A percentile compares a stretch with the other conserved stretches of the same genome.
These are phyloP conservation scores for Cryptosporidium ryanae DNA, from an alignment of 169 alveolate species.

Conservation along the genomic window DNA sequence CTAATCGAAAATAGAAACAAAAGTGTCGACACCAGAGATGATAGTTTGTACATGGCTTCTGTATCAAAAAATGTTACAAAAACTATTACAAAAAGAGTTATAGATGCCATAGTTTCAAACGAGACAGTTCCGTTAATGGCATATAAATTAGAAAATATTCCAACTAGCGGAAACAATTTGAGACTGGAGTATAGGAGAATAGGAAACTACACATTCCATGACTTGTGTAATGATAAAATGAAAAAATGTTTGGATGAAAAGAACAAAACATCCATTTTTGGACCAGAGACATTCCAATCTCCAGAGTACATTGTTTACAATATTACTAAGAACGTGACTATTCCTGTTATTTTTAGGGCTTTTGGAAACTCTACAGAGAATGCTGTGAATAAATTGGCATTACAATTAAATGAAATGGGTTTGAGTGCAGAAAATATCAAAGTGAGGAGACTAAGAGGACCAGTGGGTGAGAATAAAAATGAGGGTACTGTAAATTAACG, in stretches of 20 bases:
- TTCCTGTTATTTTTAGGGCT: background rate
- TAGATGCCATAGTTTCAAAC: slow-evolving; percentile 4
- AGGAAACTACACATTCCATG: slow-evolving; percentile 33
- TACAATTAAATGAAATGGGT: no score
- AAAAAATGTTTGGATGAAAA: slow-evolving; percentile 1
- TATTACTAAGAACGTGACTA: background rate
- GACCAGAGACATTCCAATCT: background rate
- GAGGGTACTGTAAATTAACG: no score
- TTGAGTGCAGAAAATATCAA: no score
- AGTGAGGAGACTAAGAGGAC: no score
- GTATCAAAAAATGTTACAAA: background rate
- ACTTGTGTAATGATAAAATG: slow-evolving; percentile 23
- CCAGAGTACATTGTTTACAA: background rate
- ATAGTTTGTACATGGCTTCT: slow-evolving; percentile 5
- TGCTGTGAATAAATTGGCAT: background rate
- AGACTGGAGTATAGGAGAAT: background rate
- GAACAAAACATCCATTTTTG: background rate
- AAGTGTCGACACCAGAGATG: background rate
- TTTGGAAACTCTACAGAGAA: background rate
- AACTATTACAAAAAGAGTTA: background rate
- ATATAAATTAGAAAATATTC: slow-evolving; percentile 15
- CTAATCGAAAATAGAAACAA: background rate
- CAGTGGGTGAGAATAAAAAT: no score
- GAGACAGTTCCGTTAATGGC: slow-evolving; percentile 27
- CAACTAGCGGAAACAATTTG: background rate